These are phyloP conservation scores for Alternaria sp. DNA, from an alignment of 2,329 filamentous ascomycete genomes.

Conservation along the genomic window DNA sequence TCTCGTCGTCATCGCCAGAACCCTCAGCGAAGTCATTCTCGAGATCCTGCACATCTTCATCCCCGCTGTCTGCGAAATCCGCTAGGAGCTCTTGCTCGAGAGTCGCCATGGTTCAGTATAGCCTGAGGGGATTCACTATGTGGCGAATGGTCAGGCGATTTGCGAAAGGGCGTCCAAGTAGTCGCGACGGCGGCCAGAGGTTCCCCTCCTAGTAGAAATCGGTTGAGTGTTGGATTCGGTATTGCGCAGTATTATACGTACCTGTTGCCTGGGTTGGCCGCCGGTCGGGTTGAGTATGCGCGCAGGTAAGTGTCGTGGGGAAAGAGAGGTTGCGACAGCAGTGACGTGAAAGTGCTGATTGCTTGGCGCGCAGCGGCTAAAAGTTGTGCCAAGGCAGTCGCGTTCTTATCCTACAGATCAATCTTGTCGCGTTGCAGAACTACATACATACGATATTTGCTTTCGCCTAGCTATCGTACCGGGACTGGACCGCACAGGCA, in stretches of 20 bases:
- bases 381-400: constrained; percentile 27
- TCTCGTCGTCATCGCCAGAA: constrained; percentile 65
- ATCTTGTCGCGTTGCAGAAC: constrained; percentile 6
- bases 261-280: constrained; percentile 28
- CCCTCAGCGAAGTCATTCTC: constrained; percentile 51
- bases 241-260: constrained; percentile 32
- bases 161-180: neutral
- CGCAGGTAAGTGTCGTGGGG: constrained; percentile 14
- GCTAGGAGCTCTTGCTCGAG: constrained; percentile 91
- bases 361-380: constrained; percentile 32
- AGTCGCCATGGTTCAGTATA: constrained; percentile 71
- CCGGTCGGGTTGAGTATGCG: constrained; percentile 15
- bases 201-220: constrained; percentile 32
- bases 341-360: constrained; percentile 26
- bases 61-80: constrained; percentile 86
- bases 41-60: constrained; percentile 55
- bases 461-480: neutral
- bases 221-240: constrained; percentile 32
- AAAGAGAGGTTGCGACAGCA: constrained; percentile 16
- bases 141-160: neutral
- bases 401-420: constrained; percentile 11
- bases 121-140: neutral
- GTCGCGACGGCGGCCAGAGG: constrained; percentile 35
- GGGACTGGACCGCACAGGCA: neutral
- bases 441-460: neutral